Evolutionary conservation across 2,329 filamentous ascomycete genomes (phyloP), one percentile per base, ranked within the genome.

Genomic region (Phyllosticta citrichinensis): DNA sequence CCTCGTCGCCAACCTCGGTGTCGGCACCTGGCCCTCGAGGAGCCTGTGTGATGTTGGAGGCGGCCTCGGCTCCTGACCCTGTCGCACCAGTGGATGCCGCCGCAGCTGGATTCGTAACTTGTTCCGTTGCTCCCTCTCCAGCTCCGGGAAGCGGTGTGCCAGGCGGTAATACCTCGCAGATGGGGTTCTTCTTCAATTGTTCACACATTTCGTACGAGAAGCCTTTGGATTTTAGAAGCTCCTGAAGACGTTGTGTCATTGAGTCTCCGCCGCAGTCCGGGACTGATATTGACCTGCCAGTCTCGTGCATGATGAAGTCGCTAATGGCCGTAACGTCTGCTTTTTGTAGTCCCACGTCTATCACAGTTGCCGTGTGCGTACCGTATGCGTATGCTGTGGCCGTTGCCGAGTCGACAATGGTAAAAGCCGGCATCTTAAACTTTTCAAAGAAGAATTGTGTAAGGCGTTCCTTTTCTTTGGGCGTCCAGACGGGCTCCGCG

Each of bases 391-490:
- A 87, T 62, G 79, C 87, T 0, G 91, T 88, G 25, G 94, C 92
- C 55, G 95, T 77, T 2, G 90, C 92, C 67, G 91, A 88, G 74
- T 97, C 89, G 78, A 99, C 87, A 64, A 97, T 81, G 67, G 88
- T 92, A 57, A 99, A 88, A 0, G 90, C 91, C 0, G 94, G 94
- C 0, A 91, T 94, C 77, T 93, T 94, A 71, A 96, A 96, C 76
- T 94, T 95, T 75, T 99, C 94, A 69, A 99, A 99, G 65, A 97
- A 85, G 78, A 96, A 99, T 64, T 94, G 90, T 14, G 92, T 89
- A 66, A 99, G 87, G 50, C 83, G 83, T 75, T 97, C 93, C 71
- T 87, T 87, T 73, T 97, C 91, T 64, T 88, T 87, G 9, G 88
- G 85, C 3, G 91, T 91, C 93, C 94, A 99, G 66, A 87, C 87